Base-by-base conservation (phyloP, 192 early-diverging fungal species). In the Umbelopsis isabellina region DNA sequence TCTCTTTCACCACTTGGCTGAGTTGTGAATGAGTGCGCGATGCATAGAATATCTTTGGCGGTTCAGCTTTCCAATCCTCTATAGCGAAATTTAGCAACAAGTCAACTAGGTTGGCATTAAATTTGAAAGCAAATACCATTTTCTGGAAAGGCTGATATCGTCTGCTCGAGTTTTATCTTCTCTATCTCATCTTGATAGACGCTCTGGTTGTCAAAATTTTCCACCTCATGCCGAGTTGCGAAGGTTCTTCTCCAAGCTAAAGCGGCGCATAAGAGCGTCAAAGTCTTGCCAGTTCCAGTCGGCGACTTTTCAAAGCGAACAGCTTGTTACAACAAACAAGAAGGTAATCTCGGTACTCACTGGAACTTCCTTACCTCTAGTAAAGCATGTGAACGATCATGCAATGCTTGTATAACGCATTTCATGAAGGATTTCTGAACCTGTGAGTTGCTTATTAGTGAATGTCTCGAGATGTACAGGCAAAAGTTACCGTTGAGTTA, bases 201-300 rank as follows among this genome's bases (percentile, higher is more conserved):
- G 18, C 33, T 35, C 13, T 27, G 55, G 18, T 35, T 25, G 4
- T 61, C 33, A 15, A 61, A 35, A 16, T 61, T 61, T n/a, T 61
- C 55, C 55, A 61, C 30, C 18, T 18, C 15, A 9, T 30, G 70
- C 49, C 72, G 73, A 45, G 79, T 78, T 46, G 76, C 68, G 49
- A 75, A 79, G 10, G 74, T 69, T 46, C 83, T 78, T 21, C 83
- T 68, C 93, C 93, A 94, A 0, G 88, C 90, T 33, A 94, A 76
- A 1, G 83, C 75, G 2, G 92, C 85, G 58, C 90, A 91, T 11
- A 94, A 73, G 27, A 94, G 68, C 0, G 88, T 87, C 49, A 94
- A 72, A 1, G 91, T 90, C 69, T 94, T 94, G n/a, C 93, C 93
- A 3, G 93, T 93, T 1, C 93, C 93, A 58, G 67, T 78, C 30